phyloP scores from a whole-genome alignment of 768 basidiomycete genomes.

The Agrocybe chaxingu region DNA sequence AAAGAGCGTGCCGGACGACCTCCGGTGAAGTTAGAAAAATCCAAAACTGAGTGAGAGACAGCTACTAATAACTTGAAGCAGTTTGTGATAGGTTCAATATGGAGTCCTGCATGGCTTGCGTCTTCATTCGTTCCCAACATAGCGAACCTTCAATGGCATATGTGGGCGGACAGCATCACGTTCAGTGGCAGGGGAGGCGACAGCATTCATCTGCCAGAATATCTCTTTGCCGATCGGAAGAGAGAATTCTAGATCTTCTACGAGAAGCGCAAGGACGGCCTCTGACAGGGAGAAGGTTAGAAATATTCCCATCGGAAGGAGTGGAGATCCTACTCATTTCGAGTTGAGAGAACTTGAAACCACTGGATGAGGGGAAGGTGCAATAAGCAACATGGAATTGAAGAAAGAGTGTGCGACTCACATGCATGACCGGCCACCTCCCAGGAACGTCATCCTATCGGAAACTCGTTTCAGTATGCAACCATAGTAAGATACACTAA shows the following conservation, averaged over 20 bases:
- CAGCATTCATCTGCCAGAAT: conserved; percentile 25
- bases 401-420: background rate
- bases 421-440: conserved; percentile 11
- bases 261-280: conserved; percentile 18
- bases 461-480: background rate
- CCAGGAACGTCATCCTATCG: conserved; percentile 16
- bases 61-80: too few relatives aligned
- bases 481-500: background rate
- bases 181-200: conserved; percentile 15
- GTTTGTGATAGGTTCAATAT: too few relatives aligned
- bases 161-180: background rate
- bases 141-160: conserved; percentile 6
- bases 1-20: too few relatives aligned
- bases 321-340: conserved; percentile 42
- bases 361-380: conserved; percentile 44
- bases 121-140: too few relatives aligned
- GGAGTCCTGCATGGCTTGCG: background rate
- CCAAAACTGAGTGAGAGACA: too few relatives aligned
- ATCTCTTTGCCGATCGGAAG: conserved; percentile 19
- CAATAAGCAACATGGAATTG: background rate
- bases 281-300: conserved; percentile 11
- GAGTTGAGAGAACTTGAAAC: conserved; percentile 53
- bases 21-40: too few relatives aligned
- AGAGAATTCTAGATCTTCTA: conserved; percentile 20
- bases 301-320: background rate